Conservation (phyloP, 768 basidiomycete species). For the Russula compacta region DNA sequence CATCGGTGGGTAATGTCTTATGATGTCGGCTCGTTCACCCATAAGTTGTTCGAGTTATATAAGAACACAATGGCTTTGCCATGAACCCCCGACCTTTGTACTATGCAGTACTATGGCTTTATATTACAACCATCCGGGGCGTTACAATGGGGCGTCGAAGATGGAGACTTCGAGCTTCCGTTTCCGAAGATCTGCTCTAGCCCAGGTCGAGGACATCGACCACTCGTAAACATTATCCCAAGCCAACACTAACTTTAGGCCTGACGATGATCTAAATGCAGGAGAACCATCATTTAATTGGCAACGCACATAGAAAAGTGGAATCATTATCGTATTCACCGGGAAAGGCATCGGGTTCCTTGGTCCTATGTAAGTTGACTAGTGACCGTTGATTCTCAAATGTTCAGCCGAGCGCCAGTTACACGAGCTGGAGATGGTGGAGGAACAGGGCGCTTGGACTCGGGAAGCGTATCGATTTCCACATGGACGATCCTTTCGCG, state of each 20-base stretch:
- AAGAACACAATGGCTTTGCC: not conserved
- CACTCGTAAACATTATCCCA: not conserved
- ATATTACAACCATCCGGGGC: slow-evolving; percentile 54
- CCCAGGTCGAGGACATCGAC: slow-evolving; percentile 28
- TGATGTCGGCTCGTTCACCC: not conserved
- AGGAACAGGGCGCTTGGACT: slow-evolving; percentile 60
- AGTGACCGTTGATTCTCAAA: too few relatives aligned
- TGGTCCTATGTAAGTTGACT: slow-evolving; percentile 47
- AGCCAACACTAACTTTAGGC: slow-evolving; percentile 28
- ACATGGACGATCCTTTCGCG: slow-evolving; percentile 74
- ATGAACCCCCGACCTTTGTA: not conserved
- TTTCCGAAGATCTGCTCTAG: slow-evolving; percentile 47
- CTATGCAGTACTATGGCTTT: slow-evolving; percentile 31
- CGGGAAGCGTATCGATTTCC: slow-evolving; percentile 55
- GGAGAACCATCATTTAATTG: slow-evolving; percentile 71
- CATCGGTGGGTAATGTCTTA: not conserved
- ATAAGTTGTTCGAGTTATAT: not conserved
- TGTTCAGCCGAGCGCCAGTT: slow-evolving; percentile 32
- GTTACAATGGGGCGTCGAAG: slow-evolving; percentile 74
- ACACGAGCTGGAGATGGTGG: slow-evolving; percentile 50
- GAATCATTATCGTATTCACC: too few relatives aligned
- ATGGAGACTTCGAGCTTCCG: slow-evolving; percentile 55
- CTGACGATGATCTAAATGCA: too few relatives aligned
- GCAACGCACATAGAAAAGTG: slow-evolving; percentile 81
- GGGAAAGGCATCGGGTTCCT: slow-evolving; percentile 42